A percentile compares a stretch with the other conserved stretches of the same genome.
phyloP scores from a whole-genome alignment of 306 rosid genomes.

The Castanea mollissima region DNA sequence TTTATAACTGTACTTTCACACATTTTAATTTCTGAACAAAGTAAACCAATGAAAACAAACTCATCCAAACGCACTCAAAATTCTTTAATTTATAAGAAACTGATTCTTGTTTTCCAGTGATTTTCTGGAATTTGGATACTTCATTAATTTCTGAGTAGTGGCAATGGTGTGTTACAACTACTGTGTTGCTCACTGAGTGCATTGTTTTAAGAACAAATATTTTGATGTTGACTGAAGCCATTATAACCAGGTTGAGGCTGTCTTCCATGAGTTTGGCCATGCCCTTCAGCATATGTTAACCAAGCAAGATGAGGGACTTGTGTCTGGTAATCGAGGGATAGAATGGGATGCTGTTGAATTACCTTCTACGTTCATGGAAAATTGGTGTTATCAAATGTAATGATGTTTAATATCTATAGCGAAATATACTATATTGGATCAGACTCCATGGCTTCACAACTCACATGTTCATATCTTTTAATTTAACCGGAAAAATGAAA shows the following conservation, averaged over 20 bases:
- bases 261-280: constrained; percentile 99
- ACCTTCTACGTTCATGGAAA: constrained; percentile 99
- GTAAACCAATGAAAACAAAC: too few species aligned
- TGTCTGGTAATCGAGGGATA: constrained; percentile 91
- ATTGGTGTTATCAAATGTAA: constrained; percentile 98
- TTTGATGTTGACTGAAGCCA: not conserved
- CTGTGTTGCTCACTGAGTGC: not conserved
- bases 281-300: constrained; percentile 99
- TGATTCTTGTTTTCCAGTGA: not conserved
- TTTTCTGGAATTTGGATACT: not conserved
- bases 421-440: not conserved
- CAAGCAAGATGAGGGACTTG: constrained; percentile 92
- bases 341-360: constrained; percentile 99
- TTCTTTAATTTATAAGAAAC: not conserved
- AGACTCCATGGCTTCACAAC: not conserved
- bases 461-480: not conserved
- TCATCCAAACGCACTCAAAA: not conserved
- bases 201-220: not conserved
- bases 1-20: too few species aligned
- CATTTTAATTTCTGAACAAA: too few species aligned
- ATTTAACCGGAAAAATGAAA: not conserved
- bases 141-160: not conserved
- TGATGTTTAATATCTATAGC: not conserved
- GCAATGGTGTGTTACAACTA: not conserved
- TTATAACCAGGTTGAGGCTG: constrained; percentile 75